A percentile compares a stretch with the other conserved stretches of the same genome.
phyloP scores from a whole-genome alignment of 805 yeast genomes.

The Komagataella pseudopastoris region DNA sequence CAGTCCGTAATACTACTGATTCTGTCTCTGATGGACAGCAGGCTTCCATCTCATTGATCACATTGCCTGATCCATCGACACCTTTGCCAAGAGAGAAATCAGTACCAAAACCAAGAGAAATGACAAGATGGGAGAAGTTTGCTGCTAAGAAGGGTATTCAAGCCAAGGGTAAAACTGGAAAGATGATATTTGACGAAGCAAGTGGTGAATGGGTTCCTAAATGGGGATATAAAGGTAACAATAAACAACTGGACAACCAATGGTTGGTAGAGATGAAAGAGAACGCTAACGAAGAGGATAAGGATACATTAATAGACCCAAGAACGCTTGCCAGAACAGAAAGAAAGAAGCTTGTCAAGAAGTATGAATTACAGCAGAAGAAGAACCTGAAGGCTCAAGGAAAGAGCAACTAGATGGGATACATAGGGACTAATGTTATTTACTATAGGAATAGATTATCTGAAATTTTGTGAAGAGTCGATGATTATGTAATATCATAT shows the following conservation, averaged over 20 bases:
- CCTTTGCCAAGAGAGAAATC: constrained; percentile 90
- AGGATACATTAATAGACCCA: constrained; percentile 71
- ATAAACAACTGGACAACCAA: constrained; percentile 75
- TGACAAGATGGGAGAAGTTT: constrained; percentile 93
- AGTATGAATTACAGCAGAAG: constrained; percentile 76
- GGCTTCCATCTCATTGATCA: constrained; percentile 70
- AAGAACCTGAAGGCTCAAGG: constrained; percentile 40
- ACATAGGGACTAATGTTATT: background rate
- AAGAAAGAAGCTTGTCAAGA: constrained; percentile 74
- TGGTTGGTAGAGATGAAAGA: constrained; percentile 89
- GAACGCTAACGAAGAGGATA: constrained; percentile 47
- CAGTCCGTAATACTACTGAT: constrained; percentile 78
- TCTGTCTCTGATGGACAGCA: constrained; percentile 41
- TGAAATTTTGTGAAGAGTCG: background rate
- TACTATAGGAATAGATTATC: background rate
- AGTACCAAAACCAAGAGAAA: constrained; percentile 82
- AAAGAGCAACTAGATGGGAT: background rate
- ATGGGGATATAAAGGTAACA: constrained; percentile 96
- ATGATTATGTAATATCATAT: background rate
- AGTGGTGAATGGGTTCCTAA: constrained; percentile 92
- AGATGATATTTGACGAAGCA: constrained; percentile 80
- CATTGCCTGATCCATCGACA: constrained; percentile 74
- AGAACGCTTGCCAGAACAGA: constrained; percentile 70
- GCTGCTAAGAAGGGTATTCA: constrained; percentile 93
- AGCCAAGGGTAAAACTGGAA: constrained; percentile 82